A percentile compares a stretch with the other conserved stretches of the same genome.
phyloP scores from a whole-genome alignment of 2,329 filamentous ascomycete species.

The Amauroascus verrucosus region DNA sequence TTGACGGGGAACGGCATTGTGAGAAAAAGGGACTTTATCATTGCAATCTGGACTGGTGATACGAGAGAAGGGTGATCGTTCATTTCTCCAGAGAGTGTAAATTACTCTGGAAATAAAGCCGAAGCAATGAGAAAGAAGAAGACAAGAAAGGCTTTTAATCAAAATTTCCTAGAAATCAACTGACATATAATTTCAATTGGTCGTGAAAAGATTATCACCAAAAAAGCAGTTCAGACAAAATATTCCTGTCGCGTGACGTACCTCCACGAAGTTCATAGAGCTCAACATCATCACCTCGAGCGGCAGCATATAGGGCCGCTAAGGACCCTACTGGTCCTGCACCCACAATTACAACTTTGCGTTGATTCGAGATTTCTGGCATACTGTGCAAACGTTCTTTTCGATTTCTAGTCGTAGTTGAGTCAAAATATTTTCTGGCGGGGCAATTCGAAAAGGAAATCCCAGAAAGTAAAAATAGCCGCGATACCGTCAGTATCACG shows the following conservation, averaged over 20 bases:
- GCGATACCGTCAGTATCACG: neutral
- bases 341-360: slow-evolving; percentile 74
- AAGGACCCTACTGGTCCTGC: slow-evolving; percentile 89
- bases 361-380: slow-evolving; percentile 33
- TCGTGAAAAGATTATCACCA: neutral
- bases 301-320: slow-evolving; percentile 83
- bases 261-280: slow-evolving; percentile 88
- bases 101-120: no score
- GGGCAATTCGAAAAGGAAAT: neutral
- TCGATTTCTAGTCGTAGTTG: neutral
- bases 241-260: slow-evolving; percentile 39
- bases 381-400: slow-evolving; percentile 2
- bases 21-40: neutral
- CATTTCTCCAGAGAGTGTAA: neutral
- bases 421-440: neutral
- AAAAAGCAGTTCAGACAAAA: neutral
- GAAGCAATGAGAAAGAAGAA: neutral
- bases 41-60: neutral
- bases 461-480: neutral
- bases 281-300: slow-evolving; percentile 78
- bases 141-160: neutral
- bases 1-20: neutral
- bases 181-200: neutral
- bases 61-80: neutral
- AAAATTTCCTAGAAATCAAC: neutral